phyloP scores from a whole-genome alignment of 1,284 basidiomycete genomes.

The Pterula multifida region DNA sequence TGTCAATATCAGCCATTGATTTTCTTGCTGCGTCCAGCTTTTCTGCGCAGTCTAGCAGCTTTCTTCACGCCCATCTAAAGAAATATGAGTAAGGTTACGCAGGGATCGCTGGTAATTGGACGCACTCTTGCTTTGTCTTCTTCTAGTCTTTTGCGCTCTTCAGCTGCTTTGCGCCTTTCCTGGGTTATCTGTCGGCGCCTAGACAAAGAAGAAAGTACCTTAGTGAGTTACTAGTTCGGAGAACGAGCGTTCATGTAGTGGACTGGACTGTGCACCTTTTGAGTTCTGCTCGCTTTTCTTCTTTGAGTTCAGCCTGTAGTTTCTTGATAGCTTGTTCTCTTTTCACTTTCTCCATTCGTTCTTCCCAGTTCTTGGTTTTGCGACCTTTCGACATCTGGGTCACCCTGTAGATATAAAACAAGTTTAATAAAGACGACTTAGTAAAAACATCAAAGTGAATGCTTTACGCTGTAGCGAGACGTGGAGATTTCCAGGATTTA shows the following conservation, averaged over 20 bases:
- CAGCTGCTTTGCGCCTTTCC: conserved; percentile 36
- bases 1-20: conserved; percentile 31
- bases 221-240: too few relatives aligned
- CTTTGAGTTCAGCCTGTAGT: conserved; percentile 57
- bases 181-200: conserved; percentile 63
- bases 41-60: conserved; percentile 56
- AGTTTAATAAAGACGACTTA: conserved; percentile 5
- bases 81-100: conserved; percentile 5
- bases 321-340: conserved; percentile 58
- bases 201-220: conserved; percentile 7
- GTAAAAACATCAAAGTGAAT: conserved; percentile 6
- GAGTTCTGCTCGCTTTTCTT: conserved; percentile 61
- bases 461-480: conserved; percentile 51
- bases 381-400: conserved; percentile 53
- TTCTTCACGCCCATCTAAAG: conserved; percentile 67
- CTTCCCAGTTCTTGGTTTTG: conserved; percentile 54
- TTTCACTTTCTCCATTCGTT: conserved; percentile 56
- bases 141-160: conserved; percentile 58
- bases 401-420: conserved; percentile 30
- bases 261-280: conserved; percentile 37
- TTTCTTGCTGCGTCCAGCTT: conserved; percentile 65
- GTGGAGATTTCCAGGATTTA: conserved; percentile 55
- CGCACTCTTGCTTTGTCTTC: conserved; percentile 61
- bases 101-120: conserved; percentile 7
- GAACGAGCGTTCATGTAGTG: conserved; percentile 3